Percentiles rank a stretch among this genome's conserved stretches.
Evolutionary conservation across 345 rosid species (phyloP).

Genomic region (Eutrema heterophyllum): DNA sequence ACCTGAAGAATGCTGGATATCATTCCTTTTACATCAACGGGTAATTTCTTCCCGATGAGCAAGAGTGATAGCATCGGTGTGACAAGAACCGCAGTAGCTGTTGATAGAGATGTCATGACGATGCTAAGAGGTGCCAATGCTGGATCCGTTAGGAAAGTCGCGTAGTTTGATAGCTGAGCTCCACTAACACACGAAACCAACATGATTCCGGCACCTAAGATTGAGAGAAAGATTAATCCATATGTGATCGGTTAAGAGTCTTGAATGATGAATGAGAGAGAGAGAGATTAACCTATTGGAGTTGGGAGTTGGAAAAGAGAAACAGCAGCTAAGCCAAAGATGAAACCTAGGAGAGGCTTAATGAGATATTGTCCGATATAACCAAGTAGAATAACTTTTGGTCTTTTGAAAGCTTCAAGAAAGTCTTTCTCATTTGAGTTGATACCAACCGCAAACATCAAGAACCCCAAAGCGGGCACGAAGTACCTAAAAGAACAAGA

Average conservation of each 20-base stretch:
- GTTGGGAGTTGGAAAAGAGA: slow-evolving; percentile 72
- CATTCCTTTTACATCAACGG: slow-evolving; percentile 94
- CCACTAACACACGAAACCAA: slow-evolving; percentile 96
- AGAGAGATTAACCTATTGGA: slow-evolving; percentile 43
- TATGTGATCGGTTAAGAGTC: background rate
- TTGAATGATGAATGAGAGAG: background rate
- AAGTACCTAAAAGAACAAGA: slow-evolving; percentile 59
- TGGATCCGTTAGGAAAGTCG: slow-evolving; percentile 85
- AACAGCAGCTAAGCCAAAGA: slow-evolving; percentile 67
- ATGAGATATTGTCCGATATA: slow-evolving; percentile 74
- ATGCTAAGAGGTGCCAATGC: slow-evolving; percentile 82
- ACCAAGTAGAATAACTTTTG: slow-evolving; percentile 68
- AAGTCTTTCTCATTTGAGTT: slow-evolving; percentile 89
- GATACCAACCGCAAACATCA: slow-evolving; percentile 98
- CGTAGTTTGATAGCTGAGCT: slow-evolving; percentile 92
- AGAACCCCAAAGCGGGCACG: slow-evolving; percentile 89
- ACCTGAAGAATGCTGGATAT: slow-evolving; percentile 83
- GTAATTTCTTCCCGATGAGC: slow-evolving; percentile 84
- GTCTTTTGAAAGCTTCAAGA: slow-evolving; percentile 79
- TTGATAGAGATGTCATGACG: slow-evolving; percentile 91
- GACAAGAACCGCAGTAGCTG: slow-evolving; percentile 76
- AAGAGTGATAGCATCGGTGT: slow-evolving; percentile 79
- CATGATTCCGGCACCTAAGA: slow-evolving; percentile 87
- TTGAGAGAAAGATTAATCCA: slow-evolving; percentile 13
- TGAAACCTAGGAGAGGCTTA: slow-evolving; percentile 84